A percentile compares a stretch with the other conserved stretches of the same genome.
Conservation (phyloP, 352 stramenopile genomes). For the Pythium sp. region DNA sequence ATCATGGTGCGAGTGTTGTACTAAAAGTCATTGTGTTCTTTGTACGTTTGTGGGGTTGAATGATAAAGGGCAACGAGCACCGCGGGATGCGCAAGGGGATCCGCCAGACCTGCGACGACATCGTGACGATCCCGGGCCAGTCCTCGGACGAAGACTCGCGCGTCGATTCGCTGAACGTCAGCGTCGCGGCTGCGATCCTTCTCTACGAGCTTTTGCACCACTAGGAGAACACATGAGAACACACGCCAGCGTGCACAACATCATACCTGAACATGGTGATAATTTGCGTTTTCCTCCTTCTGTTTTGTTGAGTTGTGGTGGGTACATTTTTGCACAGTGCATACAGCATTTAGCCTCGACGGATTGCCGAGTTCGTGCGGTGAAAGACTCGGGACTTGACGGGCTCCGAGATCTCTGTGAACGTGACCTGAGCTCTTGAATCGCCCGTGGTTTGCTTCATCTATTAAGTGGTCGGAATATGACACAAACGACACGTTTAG, state of each 20-base stretch:
- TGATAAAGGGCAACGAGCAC: slow-evolving; percentile 76
- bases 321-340: neutral
- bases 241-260: neutral
- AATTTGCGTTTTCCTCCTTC: neutral
- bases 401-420: slow-evolving; percentile 35
- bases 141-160: slow-evolving; percentile 55
- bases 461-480: neutral
- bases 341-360: slow-evolving; percentile 6
- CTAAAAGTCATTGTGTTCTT: neutral
- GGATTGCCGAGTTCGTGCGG: slow-evolving; percentile 38
- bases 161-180: slow-evolving; percentile 84
- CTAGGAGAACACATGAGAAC: slow-evolving; percentile 19
- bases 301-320: neutral
- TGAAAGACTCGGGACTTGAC: slow-evolving; percentile 39
- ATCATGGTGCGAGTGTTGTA: neutral
- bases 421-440: slow-evolving; percentile 14
- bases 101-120: slow-evolving; percentile 66
- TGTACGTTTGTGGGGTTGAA: neutral
- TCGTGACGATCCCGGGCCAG: slow-evolving; percentile 69
- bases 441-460: slow-evolving; percentile 6
- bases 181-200: slow-evolving; percentile 69
- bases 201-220: slow-evolving; percentile 78
- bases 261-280: neutral
- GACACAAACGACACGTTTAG: neutral
- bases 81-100: slow-evolving; percentile 71